Percentiles rank a stretch among this genome's conserved stretches.
Evolutionary conservation across 768 basidiomycete species (phyloP).

Genomic region (Trametes elegans): DNA sequence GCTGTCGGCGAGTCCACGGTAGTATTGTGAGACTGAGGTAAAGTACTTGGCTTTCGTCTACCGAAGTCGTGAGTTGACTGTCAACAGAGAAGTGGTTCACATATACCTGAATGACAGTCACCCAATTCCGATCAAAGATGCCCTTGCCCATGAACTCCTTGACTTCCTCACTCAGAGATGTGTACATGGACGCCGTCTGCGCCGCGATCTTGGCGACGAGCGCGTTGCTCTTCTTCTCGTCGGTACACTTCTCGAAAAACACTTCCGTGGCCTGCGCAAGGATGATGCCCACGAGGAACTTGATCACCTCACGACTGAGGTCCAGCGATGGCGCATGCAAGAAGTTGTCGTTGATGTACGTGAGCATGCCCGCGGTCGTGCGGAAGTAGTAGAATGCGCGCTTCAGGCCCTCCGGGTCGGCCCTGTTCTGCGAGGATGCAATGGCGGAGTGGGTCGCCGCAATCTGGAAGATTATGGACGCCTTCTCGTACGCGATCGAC

Average conservation of each 20-base stretch:
- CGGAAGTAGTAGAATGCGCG: slow-evolving; percentile 90
- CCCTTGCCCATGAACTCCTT: slow-evolving; percentile 98
- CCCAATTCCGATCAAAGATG: slow-evolving; percentile 94
- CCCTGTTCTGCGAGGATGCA: slow-evolving; percentile 79
- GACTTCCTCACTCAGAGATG: slow-evolving; percentile 80
- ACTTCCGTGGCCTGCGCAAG: slow-evolving; percentile 94
- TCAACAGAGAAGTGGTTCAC: too few species aligned
- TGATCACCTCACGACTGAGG: slow-evolving; percentile 90
- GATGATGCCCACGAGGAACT: slow-evolving; percentile 85
- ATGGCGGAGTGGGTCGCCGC: slow-evolving; percentile 92
- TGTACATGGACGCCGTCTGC: slow-evolving; percentile 82
- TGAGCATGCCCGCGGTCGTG: slow-evolving; percentile 92
- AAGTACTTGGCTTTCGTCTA: slow-evolving; percentile 94
- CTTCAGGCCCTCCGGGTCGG: slow-evolving; percentile 90
- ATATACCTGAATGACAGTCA: slow-evolving; percentile 76
- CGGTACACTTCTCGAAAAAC: slow-evolving; percentile 91
- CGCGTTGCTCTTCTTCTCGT: slow-evolving; percentile 82
- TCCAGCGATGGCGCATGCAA: slow-evolving; percentile 96
- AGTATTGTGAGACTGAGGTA: slow-evolving; percentile 80
- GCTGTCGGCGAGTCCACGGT: slow-evolving; percentile 77
- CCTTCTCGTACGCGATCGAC: slow-evolving; percentile 97
- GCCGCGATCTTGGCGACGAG: slow-evolving; percentile 83
- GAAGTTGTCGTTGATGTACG: slow-evolving; percentile 99
- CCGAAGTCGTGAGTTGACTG: background rate
- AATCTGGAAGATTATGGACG: slow-evolving; percentile 95